phyloP scores from a whole-genome alignment of 75 land plant genomes.

The Pinus tabuliformis region DNA sequence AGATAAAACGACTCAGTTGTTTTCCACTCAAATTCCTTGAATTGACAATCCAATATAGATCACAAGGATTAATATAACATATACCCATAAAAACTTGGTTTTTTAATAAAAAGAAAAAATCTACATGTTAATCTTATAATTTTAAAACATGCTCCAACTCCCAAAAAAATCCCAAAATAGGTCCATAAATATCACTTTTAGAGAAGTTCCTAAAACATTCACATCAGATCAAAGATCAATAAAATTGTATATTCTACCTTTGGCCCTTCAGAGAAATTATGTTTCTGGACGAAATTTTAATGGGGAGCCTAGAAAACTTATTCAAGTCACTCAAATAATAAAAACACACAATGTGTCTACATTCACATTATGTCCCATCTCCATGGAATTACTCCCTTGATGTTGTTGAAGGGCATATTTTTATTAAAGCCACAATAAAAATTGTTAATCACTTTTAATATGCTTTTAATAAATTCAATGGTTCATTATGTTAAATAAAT shows the following conservation, averaged over 20 bases:
- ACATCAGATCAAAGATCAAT: not conserved
- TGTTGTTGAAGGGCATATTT: constrained; percentile 72
- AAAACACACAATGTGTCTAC: constrained; percentile 80
- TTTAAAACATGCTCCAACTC: constrained; percentile 86
- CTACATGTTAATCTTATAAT: constrained; percentile 31
- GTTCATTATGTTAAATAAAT: not conserved
- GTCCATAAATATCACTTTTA: constrained; percentile 61
- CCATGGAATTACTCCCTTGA: constrained; percentile 81
- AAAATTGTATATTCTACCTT: not conserved
- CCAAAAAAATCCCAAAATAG: constrained; percentile 80
- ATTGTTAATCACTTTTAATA: not conserved
- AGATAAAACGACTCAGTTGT: constrained; percentile 57
- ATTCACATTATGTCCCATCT: constrained; percentile 84
- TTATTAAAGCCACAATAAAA: constrained; percentile 21
- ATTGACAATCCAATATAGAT: not conserved
- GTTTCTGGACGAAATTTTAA: too few species aligned
- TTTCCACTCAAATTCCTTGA: constrained; percentile 80
- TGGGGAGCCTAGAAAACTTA: not conserved
- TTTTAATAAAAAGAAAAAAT: not conserved
- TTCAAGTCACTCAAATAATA: not conserved
- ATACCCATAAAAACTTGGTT: not conserved
- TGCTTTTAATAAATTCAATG: not conserved
- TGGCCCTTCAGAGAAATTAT: not conserved
- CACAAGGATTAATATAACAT: too few species aligned
- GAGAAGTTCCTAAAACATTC: constrained; percentile 67